These are phyloP conservation scores for Umbellularia californica DNA, from an alignment of 164 flowering plant genomes.

Conservation along the genomic window DNA sequence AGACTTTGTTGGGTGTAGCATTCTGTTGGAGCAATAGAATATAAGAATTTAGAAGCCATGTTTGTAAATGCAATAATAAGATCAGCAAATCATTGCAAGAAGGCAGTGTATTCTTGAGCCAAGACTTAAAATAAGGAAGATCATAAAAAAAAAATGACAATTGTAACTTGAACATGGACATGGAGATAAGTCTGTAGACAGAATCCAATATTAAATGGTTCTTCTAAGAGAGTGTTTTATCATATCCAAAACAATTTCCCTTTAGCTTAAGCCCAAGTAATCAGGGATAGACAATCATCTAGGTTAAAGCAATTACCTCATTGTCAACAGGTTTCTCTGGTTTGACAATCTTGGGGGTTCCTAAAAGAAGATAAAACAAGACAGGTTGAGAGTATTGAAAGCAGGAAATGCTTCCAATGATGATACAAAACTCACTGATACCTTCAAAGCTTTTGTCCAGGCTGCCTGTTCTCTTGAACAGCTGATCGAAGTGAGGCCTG, in stretches of 20 bases:
- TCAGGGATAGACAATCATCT: background rate
- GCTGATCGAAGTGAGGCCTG: conserved; percentile 90
- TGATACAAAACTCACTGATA: conserved; percentile 14
- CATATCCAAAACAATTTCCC: background rate
- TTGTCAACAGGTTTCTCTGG: conserved; percentile 58
- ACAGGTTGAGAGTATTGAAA: background rate
- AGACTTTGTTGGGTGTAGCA: conserved; percentile 42
- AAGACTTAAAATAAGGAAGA: too few relatives aligned
- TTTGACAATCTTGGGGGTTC: conserved; percentile 77
- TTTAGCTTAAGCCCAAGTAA: background rate
- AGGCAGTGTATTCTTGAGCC: too few relatives aligned
- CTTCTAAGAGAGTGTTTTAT: background rate
- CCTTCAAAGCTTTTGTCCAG: conserved; percentile 94
- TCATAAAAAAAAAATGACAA: too few relatives aligned
- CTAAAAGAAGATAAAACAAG: conserved; percentile 29
- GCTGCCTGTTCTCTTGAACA: conserved; percentile 85
- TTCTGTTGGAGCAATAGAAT: conserved; percentile 32
- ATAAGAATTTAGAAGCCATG: conserved; percentile 23
- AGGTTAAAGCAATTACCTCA: conserved; percentile 42
- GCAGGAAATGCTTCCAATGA: too few relatives aligned
- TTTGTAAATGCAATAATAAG: conserved; percentile 2
- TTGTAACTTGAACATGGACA: too few relatives aligned
- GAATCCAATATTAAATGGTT: background rate
- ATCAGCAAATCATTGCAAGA: background rate
- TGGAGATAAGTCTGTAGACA: too few relatives aligned